phyloP scores from a whole-genome alignment of 2,329 filamentous ascomycete genomes.

The Sarocladiaceae sp. region DNA sequence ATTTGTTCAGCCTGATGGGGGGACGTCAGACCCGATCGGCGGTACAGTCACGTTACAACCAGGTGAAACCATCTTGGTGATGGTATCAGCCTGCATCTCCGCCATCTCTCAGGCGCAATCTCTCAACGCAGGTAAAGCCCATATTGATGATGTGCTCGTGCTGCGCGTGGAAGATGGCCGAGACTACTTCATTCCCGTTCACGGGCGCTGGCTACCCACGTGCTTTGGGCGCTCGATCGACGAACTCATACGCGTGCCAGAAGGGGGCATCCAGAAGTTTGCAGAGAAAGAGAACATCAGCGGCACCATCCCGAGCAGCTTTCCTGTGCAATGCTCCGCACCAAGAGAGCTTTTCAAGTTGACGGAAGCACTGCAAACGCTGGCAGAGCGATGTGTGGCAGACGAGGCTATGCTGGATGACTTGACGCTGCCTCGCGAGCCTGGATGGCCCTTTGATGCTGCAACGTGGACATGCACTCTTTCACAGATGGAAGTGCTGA shows the following conservation, averaged over 20 bases:
- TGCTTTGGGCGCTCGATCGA: conserved; percentile 82
- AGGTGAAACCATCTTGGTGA: conserved; percentile 70
- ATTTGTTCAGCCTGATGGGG: conserved; percentile 44
- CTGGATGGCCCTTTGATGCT: conserved; percentile 56
- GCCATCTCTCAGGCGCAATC: conserved; percentile 56
- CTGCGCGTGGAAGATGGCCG: conserved; percentile 76
- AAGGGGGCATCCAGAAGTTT: conserved; percentile 63
- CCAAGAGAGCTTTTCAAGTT: conserved; percentile 85
- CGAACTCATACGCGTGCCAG: conserved; percentile 80
- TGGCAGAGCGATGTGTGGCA: conserved; percentile 50
- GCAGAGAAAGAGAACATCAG: conserved; percentile 29
- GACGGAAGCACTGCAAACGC: conserved; percentile 66
- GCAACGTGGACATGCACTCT: conserved; percentile 24
- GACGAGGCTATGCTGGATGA: conserved; percentile 57
- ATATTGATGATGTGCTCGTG: conserved; percentile 81
- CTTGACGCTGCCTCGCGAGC: conserved; percentile 42
- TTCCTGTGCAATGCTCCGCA: conserved; percentile 66
- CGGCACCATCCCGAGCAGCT: conserved; percentile 48
- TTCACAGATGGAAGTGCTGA: conserved; percentile 20
- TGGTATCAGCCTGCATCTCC: conserved; percentile 61
- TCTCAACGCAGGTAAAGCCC: conserved; percentile 61
- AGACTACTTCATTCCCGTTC: conserved; percentile 85
- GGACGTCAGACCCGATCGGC: conserved; percentile 25
- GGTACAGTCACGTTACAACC: conserved; percentile 66
- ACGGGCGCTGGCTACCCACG: conserved; percentile 71